Conservation (phyloP, 2,329 filamentous ascomycete species). For the Truncatella angustata region DNA sequence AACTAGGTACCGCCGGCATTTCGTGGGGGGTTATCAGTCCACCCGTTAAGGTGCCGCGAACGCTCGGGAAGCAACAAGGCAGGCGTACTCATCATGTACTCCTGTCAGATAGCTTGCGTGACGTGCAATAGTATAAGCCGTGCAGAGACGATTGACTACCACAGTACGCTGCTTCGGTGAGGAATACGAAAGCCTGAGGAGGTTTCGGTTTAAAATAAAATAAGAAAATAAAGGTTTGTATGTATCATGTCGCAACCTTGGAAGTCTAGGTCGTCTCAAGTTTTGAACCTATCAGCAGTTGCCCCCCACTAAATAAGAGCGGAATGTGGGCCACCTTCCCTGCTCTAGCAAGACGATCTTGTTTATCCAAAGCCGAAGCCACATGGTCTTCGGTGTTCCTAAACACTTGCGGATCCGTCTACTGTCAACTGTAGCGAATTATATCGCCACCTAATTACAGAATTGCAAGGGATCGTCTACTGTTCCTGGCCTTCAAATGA, state of each 20-base stretch:
- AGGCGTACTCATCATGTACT: too few relatives aligned
- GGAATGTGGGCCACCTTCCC: background rate
- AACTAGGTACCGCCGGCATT: background rate
- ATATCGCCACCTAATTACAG: background rate
- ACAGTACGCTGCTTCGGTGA: background rate
- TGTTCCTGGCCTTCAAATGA: background rate
- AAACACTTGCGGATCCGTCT: background rate
- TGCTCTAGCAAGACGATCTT: background rate
- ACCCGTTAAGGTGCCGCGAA: too few relatives aligned
- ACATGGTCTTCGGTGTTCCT: background rate
- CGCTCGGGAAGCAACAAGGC: too few relatives aligned
- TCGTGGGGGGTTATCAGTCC: too few relatives aligned
- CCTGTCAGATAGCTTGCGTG: too few relatives aligned
- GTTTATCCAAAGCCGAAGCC: constrained; percentile 6
- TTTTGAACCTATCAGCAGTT: background rate
- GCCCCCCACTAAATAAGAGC: background rate
- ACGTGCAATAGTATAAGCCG: too few relatives aligned
- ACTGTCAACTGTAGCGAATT: background rate
- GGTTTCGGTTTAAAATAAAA: too few relatives aligned
- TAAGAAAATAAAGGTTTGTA: too few relatives aligned
- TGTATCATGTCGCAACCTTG: background rate
- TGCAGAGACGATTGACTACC: too few relatives aligned
- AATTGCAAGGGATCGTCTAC: background rate
- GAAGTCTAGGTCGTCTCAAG: background rate
- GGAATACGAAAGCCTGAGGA: background rate